Evolutionary conservation across 2,329 filamentous ascomycete species (phyloP).

Genomic region (Decorospora gaudefroyi): DNA sequence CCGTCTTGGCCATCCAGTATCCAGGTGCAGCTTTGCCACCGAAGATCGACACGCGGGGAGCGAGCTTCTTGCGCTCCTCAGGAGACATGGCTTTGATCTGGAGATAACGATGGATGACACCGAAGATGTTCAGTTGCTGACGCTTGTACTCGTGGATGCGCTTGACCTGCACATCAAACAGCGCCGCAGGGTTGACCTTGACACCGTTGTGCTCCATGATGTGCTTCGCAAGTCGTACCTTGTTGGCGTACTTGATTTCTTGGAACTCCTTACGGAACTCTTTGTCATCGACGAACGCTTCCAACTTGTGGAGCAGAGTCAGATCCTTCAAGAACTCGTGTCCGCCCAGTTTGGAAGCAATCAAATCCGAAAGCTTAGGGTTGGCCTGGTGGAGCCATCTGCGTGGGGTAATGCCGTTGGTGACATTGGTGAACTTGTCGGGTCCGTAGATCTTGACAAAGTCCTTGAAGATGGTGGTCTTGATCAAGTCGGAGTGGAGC

Average conservation of each 20-base stretch:
- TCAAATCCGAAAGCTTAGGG: conserved; percentile 85
- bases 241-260: conserved; percentile 96
- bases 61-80: conserved; percentile 82
- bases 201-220: conserved; percentile 83
- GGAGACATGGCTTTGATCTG: conserved; percentile 82
- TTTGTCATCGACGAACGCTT: conserved; percentile 81
- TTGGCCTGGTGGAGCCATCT: conserved; percentile 98
- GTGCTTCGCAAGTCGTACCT: conserved; percentile 86
- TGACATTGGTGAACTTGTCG: conserved; percentile 98
- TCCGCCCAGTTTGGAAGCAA: conserved; percentile 84
- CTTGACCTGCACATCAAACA: conserved; percentile 98
- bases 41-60: conserved; percentile 91
- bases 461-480: conserved; percentile 99
- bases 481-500: conserved; percentile 95
- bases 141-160: conserved; percentile 99
- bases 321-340: conserved; percentile 88
- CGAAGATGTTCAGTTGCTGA: conserved; percentile 98
- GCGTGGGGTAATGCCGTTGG: conserved; percentile 94
- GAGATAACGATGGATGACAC: conserved; percentile 93
- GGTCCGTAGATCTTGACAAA: conserved; percentile 93
- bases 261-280: conserved; percentile 93
- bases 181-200: conserved; percentile 79
- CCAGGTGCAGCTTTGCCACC: conserved; percentile 96
- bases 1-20: conserved; percentile 99
- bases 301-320: conserved; percentile 82